phyloP scores from a whole-genome alignment of 2,329 filamentous ascomycete genomes.

The Sporothrix humicola region DNA sequence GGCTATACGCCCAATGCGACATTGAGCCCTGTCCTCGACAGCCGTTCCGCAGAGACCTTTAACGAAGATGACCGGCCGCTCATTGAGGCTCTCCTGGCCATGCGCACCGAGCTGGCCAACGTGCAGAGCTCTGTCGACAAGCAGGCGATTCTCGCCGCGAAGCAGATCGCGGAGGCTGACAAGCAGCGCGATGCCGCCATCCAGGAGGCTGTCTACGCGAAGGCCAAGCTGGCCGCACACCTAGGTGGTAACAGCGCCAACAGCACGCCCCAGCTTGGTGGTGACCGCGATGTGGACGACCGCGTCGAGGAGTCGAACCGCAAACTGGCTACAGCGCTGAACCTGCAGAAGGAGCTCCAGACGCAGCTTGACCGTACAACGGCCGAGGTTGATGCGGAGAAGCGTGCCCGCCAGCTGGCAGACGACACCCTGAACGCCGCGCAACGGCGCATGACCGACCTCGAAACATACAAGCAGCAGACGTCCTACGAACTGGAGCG shows the following conservation, averaged over 20 bases:
- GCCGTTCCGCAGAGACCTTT: conserved; percentile 76
- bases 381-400: conserved; percentile 79
- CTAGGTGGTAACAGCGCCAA: conserved; percentile 60
- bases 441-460: conserved; percentile 79
- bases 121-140: conserved; percentile 90
- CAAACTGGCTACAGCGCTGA: conserved; percentile 81
- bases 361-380: conserved; percentile 72
- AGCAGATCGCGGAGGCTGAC: conserved; percentile 90
- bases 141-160: conserved; percentile 83
- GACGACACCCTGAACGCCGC: conserved; percentile 86
- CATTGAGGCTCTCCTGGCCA: conserved; percentile 88
- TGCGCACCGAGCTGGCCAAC: conserved; percentile 86
- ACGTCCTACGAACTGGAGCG: conserved; percentile 84
- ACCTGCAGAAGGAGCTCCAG: conserved; percentile 79
- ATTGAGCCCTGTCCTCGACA: conserved; percentile 75
- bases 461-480: conserved; percentile 83
- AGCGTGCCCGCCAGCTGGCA: conserved; percentile 77
- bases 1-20: conserved; percentile 79
- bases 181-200: conserved; percentile 94
- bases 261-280: conserved; percentile 64
- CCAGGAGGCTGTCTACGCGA: conserved; percentile 91
- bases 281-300: conserved; percentile 65
- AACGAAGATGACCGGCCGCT: conserved; percentile 90
- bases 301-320: conserved; percentile 76
- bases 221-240: conserved; percentile 87